Conservation (phyloP, 106 monocot genomes). For the Apostasia ramifera region DNA sequence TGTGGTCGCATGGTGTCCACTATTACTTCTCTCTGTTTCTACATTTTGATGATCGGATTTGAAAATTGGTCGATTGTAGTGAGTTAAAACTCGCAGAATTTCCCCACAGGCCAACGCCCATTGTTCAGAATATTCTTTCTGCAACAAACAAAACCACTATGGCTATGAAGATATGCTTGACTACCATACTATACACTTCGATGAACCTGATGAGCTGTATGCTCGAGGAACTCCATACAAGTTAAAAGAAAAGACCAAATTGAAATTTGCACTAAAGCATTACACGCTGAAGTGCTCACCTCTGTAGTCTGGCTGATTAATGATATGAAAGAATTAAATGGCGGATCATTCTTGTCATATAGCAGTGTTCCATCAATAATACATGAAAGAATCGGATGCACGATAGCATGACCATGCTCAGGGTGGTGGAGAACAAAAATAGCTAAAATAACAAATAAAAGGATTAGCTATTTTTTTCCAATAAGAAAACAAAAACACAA, state of each 20-base stretch:
- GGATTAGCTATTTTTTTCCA: constrained; percentile 12
- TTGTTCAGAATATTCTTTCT: constrained; percentile 98
- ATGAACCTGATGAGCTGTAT: not conserved
- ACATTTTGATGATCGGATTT: constrained; percentile 51
- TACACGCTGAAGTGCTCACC: constrained; percentile 26
- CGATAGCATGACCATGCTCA: constrained; percentile 95
- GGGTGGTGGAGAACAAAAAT: constrained; percentile 97
- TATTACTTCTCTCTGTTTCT: constrained; percentile 49
- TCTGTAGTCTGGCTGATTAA: constrained; percentile 77
- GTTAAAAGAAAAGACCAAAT: not conserved
- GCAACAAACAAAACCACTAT: constrained; percentile 11
- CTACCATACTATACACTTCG: too few relatives aligned
- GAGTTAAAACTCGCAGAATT: constrained; percentile 93
- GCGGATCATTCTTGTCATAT: constrained; percentile 68
- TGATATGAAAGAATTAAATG: constrained; percentile 92
- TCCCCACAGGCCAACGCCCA: constrained; percentile 99
- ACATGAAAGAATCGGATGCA: constrained; percentile 96
- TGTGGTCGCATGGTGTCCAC: constrained; percentile 47
- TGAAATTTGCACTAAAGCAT: not conserved
- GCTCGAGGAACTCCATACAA: not conserved
- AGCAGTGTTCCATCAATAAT: constrained; percentile 85
- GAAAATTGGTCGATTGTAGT: constrained; percentile 92
- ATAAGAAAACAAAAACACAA: not conserved
- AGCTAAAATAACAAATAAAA: constrained; percentile 36
- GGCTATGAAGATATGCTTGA: not conserved